phyloP scores from a whole-genome alignment of 2,329 filamentous ascomycete species.

The Xylaria sp. region DNA sequence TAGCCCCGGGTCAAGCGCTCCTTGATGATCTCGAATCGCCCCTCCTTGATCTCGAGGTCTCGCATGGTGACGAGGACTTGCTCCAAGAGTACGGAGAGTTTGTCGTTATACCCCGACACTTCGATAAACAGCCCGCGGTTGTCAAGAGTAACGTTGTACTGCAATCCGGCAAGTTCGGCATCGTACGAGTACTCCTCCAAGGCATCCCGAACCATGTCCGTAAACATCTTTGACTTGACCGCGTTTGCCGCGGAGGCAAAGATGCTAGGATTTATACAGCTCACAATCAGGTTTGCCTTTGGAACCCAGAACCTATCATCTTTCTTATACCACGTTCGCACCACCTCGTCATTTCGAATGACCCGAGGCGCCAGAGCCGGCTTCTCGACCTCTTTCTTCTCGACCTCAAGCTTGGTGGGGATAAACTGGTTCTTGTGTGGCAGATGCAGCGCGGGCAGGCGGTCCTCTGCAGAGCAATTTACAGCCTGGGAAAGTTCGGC shows the following conservation, averaged over 20 bases:
- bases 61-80: conserved; percentile 85
- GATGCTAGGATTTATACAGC: conserved; percentile 77
- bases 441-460: conserved; percentile 75
- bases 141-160: conserved; percentile 77
- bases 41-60: conserved; percentile 80
- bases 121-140: conserved; percentile 75
- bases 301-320: conserved; percentile 99
- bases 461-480: conserved; percentile 56
- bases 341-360: conserved; percentile 79
- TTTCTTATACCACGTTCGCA: conserved; percentile 96
- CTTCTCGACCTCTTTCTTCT: conserved; percentile 85
- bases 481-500: conserved; percentile 68
- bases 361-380: conserved; percentile 75
- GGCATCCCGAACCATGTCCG: conserved; percentile 84
- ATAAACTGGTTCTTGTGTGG: conserved; percentile 96
- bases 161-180: conserved; percentile 86
- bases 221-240: conserved; percentile 79
- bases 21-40: conserved; percentile 89
- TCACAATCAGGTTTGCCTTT: conserved; percentile 84
- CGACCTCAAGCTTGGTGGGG: conserved; percentile 87
- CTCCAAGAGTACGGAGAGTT: conserved; percentile 85
- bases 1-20: conserved; percentile 77
- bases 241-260: conserved; percentile 76
- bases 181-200: conserved; percentile 94
- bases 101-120: conserved; percentile 93